phyloP scores from a whole-genome alignment of 768 basidiomycete species.

The Asterophora parasitica region DNA sequence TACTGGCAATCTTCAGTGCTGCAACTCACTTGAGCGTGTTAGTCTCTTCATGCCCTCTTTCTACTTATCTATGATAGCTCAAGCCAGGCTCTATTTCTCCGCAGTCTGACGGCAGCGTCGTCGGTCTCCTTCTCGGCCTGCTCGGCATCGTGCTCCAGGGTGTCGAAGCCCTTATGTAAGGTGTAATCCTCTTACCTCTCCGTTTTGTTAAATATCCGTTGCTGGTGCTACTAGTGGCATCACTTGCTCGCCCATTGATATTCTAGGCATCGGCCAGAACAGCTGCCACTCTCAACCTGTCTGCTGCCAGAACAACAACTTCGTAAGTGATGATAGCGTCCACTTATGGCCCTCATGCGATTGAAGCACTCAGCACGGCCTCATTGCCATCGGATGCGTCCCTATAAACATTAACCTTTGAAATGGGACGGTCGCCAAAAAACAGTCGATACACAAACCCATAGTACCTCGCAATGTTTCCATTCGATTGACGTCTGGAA shows the following conservation, averaged over 20 bases:
- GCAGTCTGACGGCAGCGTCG: slow-evolving; percentile 20
- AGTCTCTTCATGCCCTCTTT: neutral
- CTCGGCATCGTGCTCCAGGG: slow-evolving; percentile 22
- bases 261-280: slow-evolving; percentile 20
- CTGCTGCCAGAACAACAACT: slow-evolving; percentile 34
- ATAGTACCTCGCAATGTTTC: no score
- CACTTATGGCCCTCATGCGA: neutral
- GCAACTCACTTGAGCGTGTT: slow-evolving; percentile 23
- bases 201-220: neutral
- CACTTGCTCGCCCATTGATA: slow-evolving; percentile 27
- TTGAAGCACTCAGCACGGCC: slow-evolving; percentile 19
- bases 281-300: slow-evolving; percentile 29
- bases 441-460: no score
- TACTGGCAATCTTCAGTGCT: slow-evolving; percentile 22
- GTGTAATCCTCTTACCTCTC: neutral
- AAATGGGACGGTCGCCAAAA: no score
- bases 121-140: slow-evolving; percentile 21
- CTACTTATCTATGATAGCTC: neutral
- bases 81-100: no score
- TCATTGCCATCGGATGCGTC: slow-evolving; percentile 36
- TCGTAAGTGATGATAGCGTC: slow-evolving; percentile 17
- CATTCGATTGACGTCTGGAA: no score
- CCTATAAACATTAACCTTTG: slow-evolving; percentile 26
- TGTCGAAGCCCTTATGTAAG: slow-evolving; percentile 26
- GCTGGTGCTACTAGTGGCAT: slow-evolving; percentile 19